Evolutionary conservation across 176 grass and related monocot genomes (phyloP).

Genomic region (Oryza punctata): DNA sequence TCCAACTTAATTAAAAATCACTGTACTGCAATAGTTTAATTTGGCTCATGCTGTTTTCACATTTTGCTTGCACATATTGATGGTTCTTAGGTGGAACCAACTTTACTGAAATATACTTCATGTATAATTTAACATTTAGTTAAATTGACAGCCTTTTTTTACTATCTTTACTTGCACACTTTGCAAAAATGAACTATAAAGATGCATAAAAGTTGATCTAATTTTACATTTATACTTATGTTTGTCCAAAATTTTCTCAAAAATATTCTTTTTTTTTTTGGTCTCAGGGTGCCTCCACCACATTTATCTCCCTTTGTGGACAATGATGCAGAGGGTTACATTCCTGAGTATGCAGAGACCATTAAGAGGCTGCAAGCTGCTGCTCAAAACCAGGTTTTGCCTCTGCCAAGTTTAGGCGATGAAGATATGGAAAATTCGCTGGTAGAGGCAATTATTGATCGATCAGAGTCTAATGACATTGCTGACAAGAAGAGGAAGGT

Average conservation of each 20-base stretch:
- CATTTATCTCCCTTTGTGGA: constrained; percentile 99
- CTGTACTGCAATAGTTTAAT: not conserved
- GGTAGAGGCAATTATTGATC: constrained; percentile 65
- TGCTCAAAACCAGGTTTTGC: constrained; percentile 74
- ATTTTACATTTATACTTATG: not conserved
- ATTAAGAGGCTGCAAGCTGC: constrained; percentile 76
- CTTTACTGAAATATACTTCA: not conserved
- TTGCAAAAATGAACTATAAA: not conserved
- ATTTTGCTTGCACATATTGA: not conserved
- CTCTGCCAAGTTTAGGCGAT: constrained; percentile 78
- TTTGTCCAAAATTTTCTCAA: not conserved
- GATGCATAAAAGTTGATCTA: not conserved
- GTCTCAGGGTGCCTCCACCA: constrained; percentile 84
- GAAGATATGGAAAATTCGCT: constrained; percentile 67
- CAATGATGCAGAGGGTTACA: constrained; percentile 89
- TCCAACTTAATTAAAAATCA: not conserved
- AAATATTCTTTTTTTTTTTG: constrained; percentile 13
- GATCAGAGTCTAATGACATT: constrained; percentile 61
- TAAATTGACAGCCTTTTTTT: not conserved
- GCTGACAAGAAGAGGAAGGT: constrained; percentile 81
- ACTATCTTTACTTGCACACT: not conserved
- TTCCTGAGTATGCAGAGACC: constrained; percentile 94
- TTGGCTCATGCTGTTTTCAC: not conserved
- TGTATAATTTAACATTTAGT: not conserved
- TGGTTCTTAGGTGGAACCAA: not conserved